Evolutionary conservation across 108 stramenopile genomes (phyloP), one percentile per base, ranked within the genome.

Genomic region (Cylindrotheca closterium): DNA sequence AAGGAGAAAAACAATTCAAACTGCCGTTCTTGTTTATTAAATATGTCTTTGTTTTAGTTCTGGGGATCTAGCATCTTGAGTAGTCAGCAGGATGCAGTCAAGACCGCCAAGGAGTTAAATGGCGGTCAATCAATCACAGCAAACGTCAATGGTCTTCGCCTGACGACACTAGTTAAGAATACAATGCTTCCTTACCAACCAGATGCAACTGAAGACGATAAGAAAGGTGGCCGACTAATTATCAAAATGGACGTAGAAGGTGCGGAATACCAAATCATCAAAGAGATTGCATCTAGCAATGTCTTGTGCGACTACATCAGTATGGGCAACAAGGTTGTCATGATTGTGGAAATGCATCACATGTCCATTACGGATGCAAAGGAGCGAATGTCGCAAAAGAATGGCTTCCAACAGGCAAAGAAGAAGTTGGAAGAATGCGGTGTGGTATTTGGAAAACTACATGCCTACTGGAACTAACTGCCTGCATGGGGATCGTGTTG

Each of bases 361-460:
- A 91, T 60, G 84, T 86, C 26, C 96, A 98, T 71, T 89, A 92
- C 66, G 49, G 57, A 88, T 30, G 93, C 96, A n/a, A 66, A 85
- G 28, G 91, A 94, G 63, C 82, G 75, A 46, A 94, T 96, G 55
- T 93, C 94, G 1, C 93, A 96, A 60, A 83, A 74, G 45, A 75
- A 78, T 49, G 84, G 81, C 28, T 68, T 73, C 29, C 73, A 85
- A 30, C 80, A 80, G 25, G 86, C 84, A 15, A 80, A 79, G 8
- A 66, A 82, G 1, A 85, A 76, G 45, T 87, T 92, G 65, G 75
- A 83, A 56, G 70, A 81, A 23, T 73, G 87, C 42, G 71, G 83
- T 10, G 87, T 84, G 25, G 88, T 84, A 17, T 92, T 71, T 49
- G 10, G 50, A 51, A 57, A 57, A 18, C 55, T 71, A 3, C 45